A percentile compares a stretch with the other conserved stretches of the same genome.
These are phyloP conservation scores for Hemileccinum rubropunctum DNA, from an alignment of 768 basidiomycete species.

Conservation along the genomic window DNA sequence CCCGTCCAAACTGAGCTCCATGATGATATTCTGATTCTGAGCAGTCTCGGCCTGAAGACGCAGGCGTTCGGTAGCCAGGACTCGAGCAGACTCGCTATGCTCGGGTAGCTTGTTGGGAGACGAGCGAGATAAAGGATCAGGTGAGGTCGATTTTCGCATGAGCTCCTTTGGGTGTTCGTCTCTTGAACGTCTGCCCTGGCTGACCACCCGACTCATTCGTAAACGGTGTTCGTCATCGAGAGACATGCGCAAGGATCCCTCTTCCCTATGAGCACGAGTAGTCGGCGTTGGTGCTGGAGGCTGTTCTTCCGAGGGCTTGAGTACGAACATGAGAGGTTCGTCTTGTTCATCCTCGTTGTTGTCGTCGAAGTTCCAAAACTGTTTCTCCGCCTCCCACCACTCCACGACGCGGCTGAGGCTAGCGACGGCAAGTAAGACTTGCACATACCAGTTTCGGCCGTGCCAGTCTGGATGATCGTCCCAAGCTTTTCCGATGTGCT, in stretches of 20 bases:
- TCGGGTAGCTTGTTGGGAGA: slow-evolving; percentile 49
- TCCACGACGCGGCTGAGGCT: slow-evolving; percentile 95
- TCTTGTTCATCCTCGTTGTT: slow-evolving; percentile 86
- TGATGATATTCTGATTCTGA: slow-evolving; percentile 92
- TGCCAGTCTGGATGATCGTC: slow-evolving; percentile 98
- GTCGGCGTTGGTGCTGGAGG: slow-evolving; percentile 38
- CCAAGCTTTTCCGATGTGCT: slow-evolving; percentile 92
- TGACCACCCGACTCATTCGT: slow-evolving; percentile 47
- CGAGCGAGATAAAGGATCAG: slow-evolving; percentile 33
- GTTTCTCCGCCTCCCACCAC: slow-evolving; percentile 99
- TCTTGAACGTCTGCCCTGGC: slow-evolving; percentile 52
- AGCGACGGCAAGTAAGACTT: slow-evolving; percentile 91
- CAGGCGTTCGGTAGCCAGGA: slow-evolving; percentile 85
- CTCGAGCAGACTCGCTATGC: slow-evolving; percentile 70
- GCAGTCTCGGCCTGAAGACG: slow-evolving; percentile 91
- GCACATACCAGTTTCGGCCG: slow-evolving; percentile 97
- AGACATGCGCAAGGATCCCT: slow-evolving; percentile 36
- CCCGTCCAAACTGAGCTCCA: slow-evolving; percentile 92
- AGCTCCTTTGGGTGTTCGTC: slow-evolving; percentile 57
- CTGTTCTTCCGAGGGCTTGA: slow-evolving; percentile 78
- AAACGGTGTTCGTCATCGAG: slow-evolving; percentile 37
- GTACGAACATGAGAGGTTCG: slow-evolving; percentile 90
- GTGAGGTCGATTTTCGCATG: slow-evolving; percentile 35
- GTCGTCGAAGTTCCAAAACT: slow-evolving; percentile 99
- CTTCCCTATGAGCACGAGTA: slow-evolving; percentile 35